phyloP scores from a whole-genome alignment of 345 rosid genomes.

The Gossypium anomalum region DNA sequence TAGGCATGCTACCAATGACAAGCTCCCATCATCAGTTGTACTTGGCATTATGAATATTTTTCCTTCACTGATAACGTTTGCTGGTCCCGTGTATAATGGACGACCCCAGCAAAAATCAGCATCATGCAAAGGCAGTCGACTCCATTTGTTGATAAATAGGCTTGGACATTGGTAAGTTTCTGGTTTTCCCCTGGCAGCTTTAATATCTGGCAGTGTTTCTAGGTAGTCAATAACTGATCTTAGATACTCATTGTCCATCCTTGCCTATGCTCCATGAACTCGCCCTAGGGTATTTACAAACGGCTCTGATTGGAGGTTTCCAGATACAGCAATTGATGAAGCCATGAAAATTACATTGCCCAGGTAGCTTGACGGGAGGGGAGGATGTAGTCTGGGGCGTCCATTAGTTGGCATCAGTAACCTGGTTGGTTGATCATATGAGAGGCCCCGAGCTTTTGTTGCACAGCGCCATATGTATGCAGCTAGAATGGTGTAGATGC shows the following conservation, averaged over 20 bases:
- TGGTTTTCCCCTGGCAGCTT: constrained; percentile 20
- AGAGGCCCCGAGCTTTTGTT: constrained; percentile 23
- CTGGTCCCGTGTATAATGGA: constrained; percentile 44
- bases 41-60: constrained; percentile 34
- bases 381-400: constrained; percentile 37
- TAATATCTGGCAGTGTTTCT: constrained; percentile 22
- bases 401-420: constrained; percentile 30
- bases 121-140: constrained; percentile 37
- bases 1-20: constrained; percentile 18
- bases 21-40: constrained; percentile 38
- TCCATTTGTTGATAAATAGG: constrained; percentile 47
- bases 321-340: constrained; percentile 8
- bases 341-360: constrained; percentile 38
- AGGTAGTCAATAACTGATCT: constrained; percentile 41
- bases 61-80: constrained; percentile 39
- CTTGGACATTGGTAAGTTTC: constrained; percentile 54
- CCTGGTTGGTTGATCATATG: constrained; percentile 20
- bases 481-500: constrained; percentile 16
- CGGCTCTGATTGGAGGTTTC: constrained; percentile 27
- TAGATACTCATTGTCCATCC: constrained; percentile 38
- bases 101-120: constrained; percentile 57
- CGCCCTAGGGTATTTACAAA: constrained; percentile 25
- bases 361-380: constrained; percentile 35
- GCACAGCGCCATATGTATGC: constrained; percentile 34
- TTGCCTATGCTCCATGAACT: constrained; percentile 15